Percentiles rank a stretch among this genome's conserved stretches.
Evolutionary conservation across 2,329 filamentous ascomycete species (phyloP).

Genomic region (Talaromyces atroroseus): DNA sequence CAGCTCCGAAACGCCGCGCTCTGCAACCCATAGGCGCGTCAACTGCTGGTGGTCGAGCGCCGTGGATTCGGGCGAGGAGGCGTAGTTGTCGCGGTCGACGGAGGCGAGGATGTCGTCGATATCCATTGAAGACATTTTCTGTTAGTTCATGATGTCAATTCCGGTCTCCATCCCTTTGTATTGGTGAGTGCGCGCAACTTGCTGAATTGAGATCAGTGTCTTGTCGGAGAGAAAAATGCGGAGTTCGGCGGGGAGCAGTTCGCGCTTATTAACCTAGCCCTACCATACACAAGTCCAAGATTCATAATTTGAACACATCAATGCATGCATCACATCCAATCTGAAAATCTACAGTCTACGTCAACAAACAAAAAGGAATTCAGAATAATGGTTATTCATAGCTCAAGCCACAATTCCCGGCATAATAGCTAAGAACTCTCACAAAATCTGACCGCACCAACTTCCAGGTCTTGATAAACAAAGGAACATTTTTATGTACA

Average conservation of each 20-base stretch:
- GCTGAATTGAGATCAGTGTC: background rate
- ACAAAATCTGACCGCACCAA: background rate
- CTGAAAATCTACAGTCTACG: background rate
- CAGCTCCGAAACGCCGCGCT: constrained; percentile 84
- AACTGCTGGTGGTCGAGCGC: constrained; percentile 73
- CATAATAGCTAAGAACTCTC: background rate
- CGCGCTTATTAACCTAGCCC: background rate
- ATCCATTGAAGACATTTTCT: constrained; percentile 51
- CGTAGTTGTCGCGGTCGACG: constrained; percentile 56
- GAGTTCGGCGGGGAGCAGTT: background rate
- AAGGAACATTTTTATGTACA: constrained; percentile 1
- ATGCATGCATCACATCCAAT: background rate
- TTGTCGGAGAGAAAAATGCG: background rate
- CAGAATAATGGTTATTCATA: constrained; percentile 1
- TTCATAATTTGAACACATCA: too few relatives aligned
- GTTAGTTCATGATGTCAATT: background rate
- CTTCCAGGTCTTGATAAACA: background rate
- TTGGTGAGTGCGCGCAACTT: background rate
- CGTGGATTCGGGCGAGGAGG: constrained; percentile 29
- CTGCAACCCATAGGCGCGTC: constrained; percentile 88
- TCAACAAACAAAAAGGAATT: background rate
- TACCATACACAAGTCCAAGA: too few relatives aligned
- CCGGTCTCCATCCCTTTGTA: background rate
- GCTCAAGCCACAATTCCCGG: background rate
- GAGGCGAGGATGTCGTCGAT: constrained; percentile 75